These are phyloP conservation scores for Cyclotella sp. DNA, from an alignment of 108 stramenopile genomes.

Conservation along the genomic window DNA sequence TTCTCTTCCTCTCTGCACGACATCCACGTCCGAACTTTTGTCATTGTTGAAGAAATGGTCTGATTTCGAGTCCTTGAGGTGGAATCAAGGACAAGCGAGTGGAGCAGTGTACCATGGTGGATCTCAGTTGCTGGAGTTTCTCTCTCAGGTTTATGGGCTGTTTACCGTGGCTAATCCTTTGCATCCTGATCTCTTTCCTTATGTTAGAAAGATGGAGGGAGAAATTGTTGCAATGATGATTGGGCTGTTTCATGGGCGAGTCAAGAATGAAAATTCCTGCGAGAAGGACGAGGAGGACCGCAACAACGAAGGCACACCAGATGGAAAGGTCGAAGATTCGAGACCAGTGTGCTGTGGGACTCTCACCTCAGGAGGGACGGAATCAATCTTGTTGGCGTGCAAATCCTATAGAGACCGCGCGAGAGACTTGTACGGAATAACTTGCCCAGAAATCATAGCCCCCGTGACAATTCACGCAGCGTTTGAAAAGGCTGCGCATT, in stretches of 20 bases:
- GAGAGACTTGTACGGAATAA: conserved; percentile 57
- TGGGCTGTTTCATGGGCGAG: conserved; percentile 55
- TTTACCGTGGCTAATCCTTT: conserved; percentile 85
- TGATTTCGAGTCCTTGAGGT: not conserved
- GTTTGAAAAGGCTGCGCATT: conserved; percentile 86
- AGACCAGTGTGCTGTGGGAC: conserved; percentile 47
- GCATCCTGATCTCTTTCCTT: conserved; percentile 90
- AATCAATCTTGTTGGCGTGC: conserved; percentile 87
- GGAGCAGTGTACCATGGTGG: conserved; percentile 86
- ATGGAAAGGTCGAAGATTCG: not conserved
- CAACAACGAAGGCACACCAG: not conserved
- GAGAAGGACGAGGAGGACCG: not conserved
- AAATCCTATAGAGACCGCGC: conserved; percentile 74
- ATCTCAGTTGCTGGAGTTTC: conserved; percentile 49
- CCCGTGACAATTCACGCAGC: conserved; percentile 84
- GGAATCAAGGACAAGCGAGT: conserved; percentile 27
- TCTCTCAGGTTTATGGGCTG: conserved; percentile 54
- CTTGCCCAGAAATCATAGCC: conserved; percentile 78
- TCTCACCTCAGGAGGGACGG: conserved; percentile 87
- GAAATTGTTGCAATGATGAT: conserved; percentile 79
- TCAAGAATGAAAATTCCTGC: not conserved
- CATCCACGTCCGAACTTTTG: conserved; percentile 12
- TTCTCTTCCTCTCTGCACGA: conserved; percentile 2
- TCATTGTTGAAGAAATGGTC: conserved; percentile 24
- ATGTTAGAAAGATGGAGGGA: conserved; percentile 82